Evolutionary conservation across 2,329 filamentous ascomycete species (phyloP).

Genomic region (Cryphonectria naterciae): DNA sequence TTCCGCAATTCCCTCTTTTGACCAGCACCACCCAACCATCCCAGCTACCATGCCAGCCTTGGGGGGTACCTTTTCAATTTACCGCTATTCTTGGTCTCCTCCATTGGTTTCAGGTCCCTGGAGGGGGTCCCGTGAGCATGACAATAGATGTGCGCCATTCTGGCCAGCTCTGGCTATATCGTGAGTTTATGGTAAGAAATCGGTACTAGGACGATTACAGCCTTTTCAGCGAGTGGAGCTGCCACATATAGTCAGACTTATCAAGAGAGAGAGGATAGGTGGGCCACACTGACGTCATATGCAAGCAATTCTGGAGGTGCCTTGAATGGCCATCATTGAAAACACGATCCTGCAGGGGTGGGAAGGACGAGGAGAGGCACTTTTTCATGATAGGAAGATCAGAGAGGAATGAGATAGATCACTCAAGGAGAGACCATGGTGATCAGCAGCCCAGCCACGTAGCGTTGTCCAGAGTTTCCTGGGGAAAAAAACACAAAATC

Average conservation of each 20-base stretch:
- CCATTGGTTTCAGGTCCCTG: conserved; percentile 3
- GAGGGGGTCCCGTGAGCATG: not conserved
- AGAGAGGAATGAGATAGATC: not conserved
- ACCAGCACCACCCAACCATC: not conserved
- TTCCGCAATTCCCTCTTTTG: not conserved
- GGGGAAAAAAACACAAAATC: not conserved
- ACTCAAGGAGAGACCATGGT: conserved; percentile 1
- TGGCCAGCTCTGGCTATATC: not conserved
- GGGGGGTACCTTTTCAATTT: not conserved
- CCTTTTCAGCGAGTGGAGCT: not conserved
- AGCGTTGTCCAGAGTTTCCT: not conserved
- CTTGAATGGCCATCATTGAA: not conserved
- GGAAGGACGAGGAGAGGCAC: not conserved
- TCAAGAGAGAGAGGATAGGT: not conserved
- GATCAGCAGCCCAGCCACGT: conserved; percentile 4
- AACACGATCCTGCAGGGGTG: not conserved
- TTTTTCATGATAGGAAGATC: not conserved
- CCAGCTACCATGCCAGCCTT: not conserved
- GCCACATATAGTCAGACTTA: not conserved
- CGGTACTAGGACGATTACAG: not conserved
- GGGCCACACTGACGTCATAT: conserved; percentile 1
- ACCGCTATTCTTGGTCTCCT: not conserved
- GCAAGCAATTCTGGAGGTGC: conserved; percentile 2
- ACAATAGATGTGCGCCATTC: not conserved
- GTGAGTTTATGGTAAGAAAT: not conserved